These are phyloP conservation scores for Decorospora gaudefroyi DNA, from an alignment of 2,329 filamentous ascomycete species.

Conservation along the genomic window DNA sequence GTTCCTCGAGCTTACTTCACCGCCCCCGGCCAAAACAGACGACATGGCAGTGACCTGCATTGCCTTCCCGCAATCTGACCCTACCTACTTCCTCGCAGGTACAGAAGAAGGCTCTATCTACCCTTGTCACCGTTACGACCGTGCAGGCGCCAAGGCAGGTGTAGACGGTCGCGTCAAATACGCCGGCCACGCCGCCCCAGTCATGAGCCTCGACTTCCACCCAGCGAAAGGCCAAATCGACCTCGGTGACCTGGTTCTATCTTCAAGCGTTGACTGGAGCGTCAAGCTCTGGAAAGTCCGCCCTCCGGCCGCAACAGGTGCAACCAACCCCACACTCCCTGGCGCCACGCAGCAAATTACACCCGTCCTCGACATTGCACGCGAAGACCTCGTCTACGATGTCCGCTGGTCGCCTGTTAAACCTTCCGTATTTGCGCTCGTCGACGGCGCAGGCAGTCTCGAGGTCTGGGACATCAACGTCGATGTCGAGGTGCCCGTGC, in stretches of 20 bases:
- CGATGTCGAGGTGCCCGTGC: constrained; percentile 89
- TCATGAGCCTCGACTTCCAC: constrained; percentile 96
- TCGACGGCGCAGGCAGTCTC: constrained; percentile 88
- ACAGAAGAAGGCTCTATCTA: constrained; percentile 97
- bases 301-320: constrained; percentile 70
- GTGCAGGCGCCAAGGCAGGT: constrained; percentile 93
- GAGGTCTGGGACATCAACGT: constrained; percentile 95
- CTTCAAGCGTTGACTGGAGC: constrained; percentile 93
- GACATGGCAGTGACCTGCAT: constrained; percentile 94
- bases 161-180: constrained; percentile 89
- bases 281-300: constrained; percentile 96
- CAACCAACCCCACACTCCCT: constrained; percentile 49
- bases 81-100: constrained; percentile 95
- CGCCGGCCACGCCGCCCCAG: constrained; percentile 85
- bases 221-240: constrained; percentile 90
- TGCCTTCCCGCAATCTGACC: constrained; percentile 91
- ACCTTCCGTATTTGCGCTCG: constrained; percentile 90
- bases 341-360: constrained; percentile 58
- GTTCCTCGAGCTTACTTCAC: constrained; percentile 83
- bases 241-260: constrained; percentile 89
- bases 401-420: constrained; percentile 93
- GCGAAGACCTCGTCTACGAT: constrained; percentile 97
- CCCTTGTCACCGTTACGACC: constrained; percentile 95
- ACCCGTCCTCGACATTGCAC: constrained; percentile 85
- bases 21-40: constrained; percentile 79